phyloP scores from a whole-genome alignment of 169 alveolate genomes.

The Plasmodium knowlesi region DNA sequence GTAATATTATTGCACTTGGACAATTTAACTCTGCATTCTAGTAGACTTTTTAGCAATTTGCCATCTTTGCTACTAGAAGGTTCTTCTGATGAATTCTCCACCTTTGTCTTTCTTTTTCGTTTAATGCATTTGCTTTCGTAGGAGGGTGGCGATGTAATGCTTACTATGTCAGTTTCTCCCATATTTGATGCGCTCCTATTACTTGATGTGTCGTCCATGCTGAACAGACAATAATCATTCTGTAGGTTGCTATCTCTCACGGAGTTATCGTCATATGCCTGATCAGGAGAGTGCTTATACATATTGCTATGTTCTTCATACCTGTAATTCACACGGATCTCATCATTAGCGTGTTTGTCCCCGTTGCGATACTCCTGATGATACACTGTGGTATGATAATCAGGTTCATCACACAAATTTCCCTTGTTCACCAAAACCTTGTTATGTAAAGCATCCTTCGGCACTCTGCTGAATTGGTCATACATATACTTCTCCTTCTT shows the following conservation, averaged over 20 bases:
- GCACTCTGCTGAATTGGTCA: background rate
- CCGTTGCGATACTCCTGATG: background rate
- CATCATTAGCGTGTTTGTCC: background rate
- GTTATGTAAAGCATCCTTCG: background rate
- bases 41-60: conserved; percentile 1
- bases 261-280: background rate
- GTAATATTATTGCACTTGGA: conserved; percentile 35
- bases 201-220: background rate
- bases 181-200: background rate
- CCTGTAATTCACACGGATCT: background rate
- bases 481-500: background rate
- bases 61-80: conserved; percentile 11
- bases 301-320: background rate
- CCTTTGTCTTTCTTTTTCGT: background rate
- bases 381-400: background rate
- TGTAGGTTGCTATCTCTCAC: background rate
- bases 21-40: conserved; percentile 43
- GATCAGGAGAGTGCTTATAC: background rate
- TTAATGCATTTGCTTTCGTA: background rate
- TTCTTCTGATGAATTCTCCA: background rate
- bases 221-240: background rate
- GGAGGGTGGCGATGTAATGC: background rate
- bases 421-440: conserved; percentile 1
- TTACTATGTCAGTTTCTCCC: background rate
- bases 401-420: background rate